Evolutionary conservation across 1,139 yeast species (phyloP), one percentile per base, ranked within the genome.

Genomic region (Yamadazyma diddensiae): DNA sequence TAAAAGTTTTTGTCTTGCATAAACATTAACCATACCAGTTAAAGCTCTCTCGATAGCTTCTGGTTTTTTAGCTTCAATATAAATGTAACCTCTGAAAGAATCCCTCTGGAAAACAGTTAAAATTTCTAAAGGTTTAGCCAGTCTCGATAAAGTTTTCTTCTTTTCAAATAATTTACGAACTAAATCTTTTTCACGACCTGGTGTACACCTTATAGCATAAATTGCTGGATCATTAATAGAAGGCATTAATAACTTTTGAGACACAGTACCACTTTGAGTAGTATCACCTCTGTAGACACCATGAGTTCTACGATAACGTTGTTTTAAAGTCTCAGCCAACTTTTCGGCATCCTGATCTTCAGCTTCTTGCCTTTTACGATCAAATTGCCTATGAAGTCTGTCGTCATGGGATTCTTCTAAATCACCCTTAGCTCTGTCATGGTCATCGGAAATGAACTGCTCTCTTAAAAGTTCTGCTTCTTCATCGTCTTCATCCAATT

Each of bases 281-380:
- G 84, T 79, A 35, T 90, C 95, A 28, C 96, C 96, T 49, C 95
- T 75, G 61, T 85, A 90, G 39, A 85, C 86, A 23, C 85, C 76
- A 30, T 88, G 82, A 9, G 88, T 77, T 49, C 94, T 82, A 44
- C 97, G 94, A 59, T 92, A 92, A 53, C 95, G 78, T 50, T 90
- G 95, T 45, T 87, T 83, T 65, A 86, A 83, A 38, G 90, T 88
- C 41, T 86, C 94, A 1, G 99, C 99, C 51, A 94, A 71, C 44
- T 82, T 75, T 55, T 92, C 97, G 1, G 97, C 97, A 55, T 94
- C 97, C 55, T 84, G 95, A 50, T 92, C 97, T 39, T 87, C 94
- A 28, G 82, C 78, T 50, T 85, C 87, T 50, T 86, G 95, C 52
- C 95, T 77, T 44, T 92, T 76, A 50, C 92, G 85, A 59, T 92